Percentiles rank a stretch among this genome's conserved stretches.
These are phyloP conservation scores for Delitschia confertaspora DNA, from an alignment of 495 filamentous ascomycete species.

Conservation along the genomic window DNA sequence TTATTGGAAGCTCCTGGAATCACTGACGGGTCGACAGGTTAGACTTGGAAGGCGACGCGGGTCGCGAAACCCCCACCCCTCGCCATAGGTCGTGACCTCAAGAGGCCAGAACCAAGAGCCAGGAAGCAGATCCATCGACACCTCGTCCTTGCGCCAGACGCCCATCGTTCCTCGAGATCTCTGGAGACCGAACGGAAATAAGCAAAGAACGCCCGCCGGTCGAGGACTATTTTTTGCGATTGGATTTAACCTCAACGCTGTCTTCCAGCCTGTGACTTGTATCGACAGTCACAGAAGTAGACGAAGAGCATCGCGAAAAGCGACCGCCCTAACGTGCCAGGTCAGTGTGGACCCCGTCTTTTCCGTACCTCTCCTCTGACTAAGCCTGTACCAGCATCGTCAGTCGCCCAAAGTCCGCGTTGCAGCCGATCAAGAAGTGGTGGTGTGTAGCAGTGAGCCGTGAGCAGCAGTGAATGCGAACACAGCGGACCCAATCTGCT, in stretches of 20 bases:
- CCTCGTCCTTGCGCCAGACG: conserved; percentile 18
- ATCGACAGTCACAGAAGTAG: too few relatives aligned
- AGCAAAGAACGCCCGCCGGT: conserved; percentile 21
- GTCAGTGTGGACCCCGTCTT: background rate
- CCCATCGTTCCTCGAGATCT: conserved; percentile 22
- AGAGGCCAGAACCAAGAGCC: conserved; percentile 15
- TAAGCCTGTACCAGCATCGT: conserved; percentile 2
- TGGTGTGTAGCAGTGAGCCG: conserved; percentile 6
- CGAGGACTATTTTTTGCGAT: conserved; percentile 4
- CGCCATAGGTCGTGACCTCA: too few relatives aligned
- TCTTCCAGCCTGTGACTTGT: too few relatives aligned
- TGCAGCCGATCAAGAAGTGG: too few relatives aligned
- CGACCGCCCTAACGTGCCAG: too few relatives aligned
- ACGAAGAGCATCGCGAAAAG: too few relatives aligned
- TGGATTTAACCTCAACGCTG: conserved; percentile 3
- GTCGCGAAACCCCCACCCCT: conserved; percentile 6
- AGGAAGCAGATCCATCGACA: conserved; percentile 8
- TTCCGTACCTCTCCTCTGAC: background rate
- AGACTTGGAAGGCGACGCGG: conserved; percentile 1
- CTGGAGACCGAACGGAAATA: conserved; percentile 22
- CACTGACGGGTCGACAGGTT: conserved; percentile 27
- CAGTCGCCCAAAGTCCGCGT: background rate
- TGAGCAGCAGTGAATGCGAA: background rate
- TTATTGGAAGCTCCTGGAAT: conserved; percentile 8
- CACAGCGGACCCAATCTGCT: conserved; percentile 25